Percentiles rank a stretch among this genome's conserved stretches.
Evolutionary conservation across 306 rosid species (phyloP).

Genomic region (Geum urbanum): DNA sequence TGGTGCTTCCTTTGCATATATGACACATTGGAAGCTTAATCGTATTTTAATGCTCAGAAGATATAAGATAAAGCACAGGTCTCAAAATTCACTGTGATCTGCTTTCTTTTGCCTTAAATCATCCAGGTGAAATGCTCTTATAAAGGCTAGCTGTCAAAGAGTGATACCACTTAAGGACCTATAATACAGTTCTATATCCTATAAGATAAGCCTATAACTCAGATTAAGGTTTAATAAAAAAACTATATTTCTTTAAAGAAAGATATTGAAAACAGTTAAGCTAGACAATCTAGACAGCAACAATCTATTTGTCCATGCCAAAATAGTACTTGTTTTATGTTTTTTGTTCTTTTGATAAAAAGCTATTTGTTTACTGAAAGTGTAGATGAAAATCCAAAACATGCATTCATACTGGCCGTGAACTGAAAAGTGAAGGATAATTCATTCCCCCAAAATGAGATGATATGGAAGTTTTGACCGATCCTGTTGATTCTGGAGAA

Average conservation of each 20-base stretch:
- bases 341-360: too few species aligned
- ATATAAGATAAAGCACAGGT: background rate
- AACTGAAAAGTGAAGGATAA: conserved; percentile 96
- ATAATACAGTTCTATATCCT: conserved; percentile 2
- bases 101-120: background rate
- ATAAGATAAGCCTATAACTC: background rate
- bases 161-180: background rate
- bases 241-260: too few species aligned
- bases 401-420: conserved; percentile 56
- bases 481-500: conserved; percentile 95
- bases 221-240: too few species aligned
- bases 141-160: background rate
- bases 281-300: too few species aligned
- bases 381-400: conserved; percentile 1
- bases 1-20: too few species aligned
- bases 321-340: too few species aligned
- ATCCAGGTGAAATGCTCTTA: background rate
- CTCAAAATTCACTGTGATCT: background rate
- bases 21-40: too few species aligned
- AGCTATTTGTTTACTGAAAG: background rate
- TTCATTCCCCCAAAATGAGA: conserved; percentile 98
- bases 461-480: conserved; percentile 96
- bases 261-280: too few species aligned
- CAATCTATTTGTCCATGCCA: too few species aligned
- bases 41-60: background rate